phyloP scores from a whole-genome alignment of 495 filamentous ascomycete species.

The Aspergillus haitiensis region DNA sequence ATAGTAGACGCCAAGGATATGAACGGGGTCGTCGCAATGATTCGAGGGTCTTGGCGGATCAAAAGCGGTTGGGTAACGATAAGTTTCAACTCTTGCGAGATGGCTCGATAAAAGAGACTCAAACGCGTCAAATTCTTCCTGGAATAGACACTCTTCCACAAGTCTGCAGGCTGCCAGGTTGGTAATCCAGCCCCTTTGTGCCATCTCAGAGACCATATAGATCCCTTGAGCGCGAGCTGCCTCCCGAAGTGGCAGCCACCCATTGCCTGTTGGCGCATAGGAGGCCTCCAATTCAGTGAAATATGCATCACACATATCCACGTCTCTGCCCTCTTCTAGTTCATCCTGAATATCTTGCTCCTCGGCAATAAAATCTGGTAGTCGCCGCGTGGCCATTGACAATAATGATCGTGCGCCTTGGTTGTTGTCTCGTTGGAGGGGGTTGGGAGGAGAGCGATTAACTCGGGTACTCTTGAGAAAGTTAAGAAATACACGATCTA shows the following conservation, averaged over 20 bases:
- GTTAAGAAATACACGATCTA: constrained; percentile 41
- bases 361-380: constrained; percentile 62
- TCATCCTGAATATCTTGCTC: constrained; percentile 59
- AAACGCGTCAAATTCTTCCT: constrained; percentile 40
- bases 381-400: constrained; percentile 61
- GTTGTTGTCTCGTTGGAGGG: not conserved
- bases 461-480: constrained; percentile 41
- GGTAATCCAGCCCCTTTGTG: constrained; percentile 46
- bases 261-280: constrained; percentile 50
- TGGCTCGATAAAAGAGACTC: constrained; percentile 37
- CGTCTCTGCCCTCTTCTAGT: constrained; percentile 44
- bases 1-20: constrained; percentile 37
- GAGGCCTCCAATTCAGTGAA: constrained; percentile 67
- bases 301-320: constrained; percentile 53
- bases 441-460: not conserved
- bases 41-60: constrained; percentile 22
- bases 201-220: constrained; percentile 55
- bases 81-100: constrained; percentile 31
- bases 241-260: constrained; percentile 65
- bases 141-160: constrained; percentile 35
- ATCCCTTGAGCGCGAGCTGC: constrained; percentile 70
- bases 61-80: constrained; percentile 37
- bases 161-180: constrained; percentile 35
- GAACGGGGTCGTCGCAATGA: constrained; percentile 32
- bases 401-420: constrained; percentile 57